Evolutionary conservation across 331 rosid species (phyloP), one percentile per base, ranked within the genome.

Genomic region (Rhamnella rubrinervis): DNA sequence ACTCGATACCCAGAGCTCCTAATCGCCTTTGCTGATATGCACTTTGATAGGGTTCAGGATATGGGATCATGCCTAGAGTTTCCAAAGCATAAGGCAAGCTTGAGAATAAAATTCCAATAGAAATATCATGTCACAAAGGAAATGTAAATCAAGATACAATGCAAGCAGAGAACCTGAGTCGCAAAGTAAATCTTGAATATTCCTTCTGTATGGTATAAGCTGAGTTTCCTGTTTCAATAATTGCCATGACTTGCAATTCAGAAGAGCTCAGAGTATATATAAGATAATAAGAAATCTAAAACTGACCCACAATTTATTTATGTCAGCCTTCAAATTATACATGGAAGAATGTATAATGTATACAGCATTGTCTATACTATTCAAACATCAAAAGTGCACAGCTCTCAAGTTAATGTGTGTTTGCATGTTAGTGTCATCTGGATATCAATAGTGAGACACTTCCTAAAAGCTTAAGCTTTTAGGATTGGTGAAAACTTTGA

Each of bases 21-120:
- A 89, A 86, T 55, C 99, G 84, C 72, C 97, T 87, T 75, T 61
- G 78, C 84, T 95, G 99, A 82, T 87, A 95, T 67, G 84, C 85
- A 83, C 84, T 89, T 85, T 95, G 99, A 84, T 91, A 91, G 53
- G 99, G 99, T 80, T 95, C 97, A 17, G 96, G 88, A 80, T 95
- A 95, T 25, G 99, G 99, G 65, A 91, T 84, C 97, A 91, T 86
- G 78, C 83, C 99, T 91, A 85, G 71, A 65, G 66, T 75, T 80
- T 61, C 73, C 75, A 85, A 66, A 73, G 82, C 58, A 75, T 57
- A 80, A 84, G 75, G 67, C 70, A 67, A 62, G 73, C 38, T 28
- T 67, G 55, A 65, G 77, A 75, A 68, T 51, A 55, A 64, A 37
- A 56, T 52, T 17, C 65, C 39, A 39, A 67, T 39, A 65, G 53